A percentile compares a stretch with the other conserved stretches of the same genome.
phyloP scores from a whole-genome alignment of 768 basidiomycete species.

The Phylloporus arenicola region DNA sequence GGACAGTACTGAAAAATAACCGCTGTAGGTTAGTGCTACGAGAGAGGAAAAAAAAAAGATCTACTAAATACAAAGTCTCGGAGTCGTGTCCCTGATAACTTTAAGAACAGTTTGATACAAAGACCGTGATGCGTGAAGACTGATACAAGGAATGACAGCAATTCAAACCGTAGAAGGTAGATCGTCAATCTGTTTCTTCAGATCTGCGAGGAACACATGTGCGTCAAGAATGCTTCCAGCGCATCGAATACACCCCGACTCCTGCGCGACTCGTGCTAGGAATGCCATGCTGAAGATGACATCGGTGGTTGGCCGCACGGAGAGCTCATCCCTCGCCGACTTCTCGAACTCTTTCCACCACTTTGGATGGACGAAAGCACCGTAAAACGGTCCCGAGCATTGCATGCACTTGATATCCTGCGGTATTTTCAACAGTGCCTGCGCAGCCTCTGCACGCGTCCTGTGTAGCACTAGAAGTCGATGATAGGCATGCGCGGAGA shows the following conservation, averaged over 20 bases:
- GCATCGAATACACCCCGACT: conserved; percentile 56
- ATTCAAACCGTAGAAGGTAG: conserved; percentile 40
- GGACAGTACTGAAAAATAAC: too few species aligned
- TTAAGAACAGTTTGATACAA: too few species aligned
- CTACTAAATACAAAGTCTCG: too few species aligned
- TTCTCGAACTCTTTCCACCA: conserved; percentile 67
- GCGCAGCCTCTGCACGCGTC: conserved; percentile 45
- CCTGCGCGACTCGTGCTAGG: conserved; percentile 45
- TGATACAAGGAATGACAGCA: not conserved
- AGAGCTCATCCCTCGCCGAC: conserved; percentile 54
- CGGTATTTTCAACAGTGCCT: conserved; percentile 41
- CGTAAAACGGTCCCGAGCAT: conserved; percentile 51
- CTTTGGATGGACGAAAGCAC: conserved; percentile 47
- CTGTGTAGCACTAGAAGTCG: conserved; percentile 58
- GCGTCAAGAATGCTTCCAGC: conserved; percentile 61
- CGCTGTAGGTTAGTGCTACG: too few species aligned
- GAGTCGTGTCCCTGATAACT: too few species aligned
- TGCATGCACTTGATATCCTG: conserved; percentile 59
- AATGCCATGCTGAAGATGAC: conserved; percentile 59
- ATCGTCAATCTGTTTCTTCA: conserved; percentile 56
- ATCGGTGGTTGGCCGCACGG: conserved; percentile 49
- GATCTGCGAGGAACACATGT: conserved; percentile 45
- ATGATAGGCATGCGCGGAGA: conserved; percentile 65
- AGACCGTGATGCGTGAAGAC: too few species aligned
- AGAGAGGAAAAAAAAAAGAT: too few species aligned